Evolutionary conservation across 352 stramenopile genomes (phyloP).

Genomic region (Globisporangium perplexum): DNA sequence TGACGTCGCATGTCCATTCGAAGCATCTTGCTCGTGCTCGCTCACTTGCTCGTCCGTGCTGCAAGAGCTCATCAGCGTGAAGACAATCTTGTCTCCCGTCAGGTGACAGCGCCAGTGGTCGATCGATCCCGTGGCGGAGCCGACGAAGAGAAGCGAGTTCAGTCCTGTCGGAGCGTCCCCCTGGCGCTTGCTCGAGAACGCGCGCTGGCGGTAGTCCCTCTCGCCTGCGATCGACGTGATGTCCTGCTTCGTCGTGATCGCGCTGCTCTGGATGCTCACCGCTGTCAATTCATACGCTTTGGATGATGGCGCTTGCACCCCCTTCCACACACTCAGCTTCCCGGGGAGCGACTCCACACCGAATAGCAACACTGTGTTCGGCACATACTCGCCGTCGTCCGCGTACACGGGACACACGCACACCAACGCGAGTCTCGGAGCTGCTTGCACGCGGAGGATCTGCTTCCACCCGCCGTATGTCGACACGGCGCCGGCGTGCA

Average conservation of each 20-base stretch:
- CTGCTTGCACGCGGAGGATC: slow-evolving; percentile 30
- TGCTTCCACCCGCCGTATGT: slow-evolving; percentile 74
- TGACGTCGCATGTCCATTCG: not conserved
- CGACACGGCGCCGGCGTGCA: slow-evolving; percentile 59
- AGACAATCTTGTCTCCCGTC: slow-evolving; percentile 38
- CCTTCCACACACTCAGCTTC: slow-evolving; percentile 60
- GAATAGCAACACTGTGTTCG: slow-evolving; percentile 68
- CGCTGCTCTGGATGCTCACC: slow-evolving; percentile 43
- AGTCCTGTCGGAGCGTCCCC: slow-evolving; percentile 20
- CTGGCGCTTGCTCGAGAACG: slow-evolving; percentile 52
- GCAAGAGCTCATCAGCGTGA: slow-evolving; percentile 69
- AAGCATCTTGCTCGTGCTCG: too few relatives aligned
- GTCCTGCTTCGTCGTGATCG: slow-evolving; percentile 38
- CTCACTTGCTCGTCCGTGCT: not conserved
- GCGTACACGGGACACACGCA: slow-evolving; percentile 73
- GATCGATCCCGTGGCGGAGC: slow-evolving; percentile 42
- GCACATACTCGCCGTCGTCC: slow-evolving; percentile 69
- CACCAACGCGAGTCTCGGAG: slow-evolving; percentile 29
- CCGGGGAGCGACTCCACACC: slow-evolving; percentile 41
- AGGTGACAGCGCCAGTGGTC: slow-evolving; percentile 78
- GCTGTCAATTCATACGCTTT: slow-evolving; percentile 42
- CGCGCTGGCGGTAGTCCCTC: slow-evolving; percentile 74
- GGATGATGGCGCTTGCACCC: slow-evolving; percentile 22
- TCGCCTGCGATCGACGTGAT: slow-evolving; percentile 77
- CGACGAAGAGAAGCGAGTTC: slow-evolving; percentile 78